phyloP scores from a whole-genome alignment of 2,329 filamentous ascomycete species.

The Metarhizium humberi region DNA sequence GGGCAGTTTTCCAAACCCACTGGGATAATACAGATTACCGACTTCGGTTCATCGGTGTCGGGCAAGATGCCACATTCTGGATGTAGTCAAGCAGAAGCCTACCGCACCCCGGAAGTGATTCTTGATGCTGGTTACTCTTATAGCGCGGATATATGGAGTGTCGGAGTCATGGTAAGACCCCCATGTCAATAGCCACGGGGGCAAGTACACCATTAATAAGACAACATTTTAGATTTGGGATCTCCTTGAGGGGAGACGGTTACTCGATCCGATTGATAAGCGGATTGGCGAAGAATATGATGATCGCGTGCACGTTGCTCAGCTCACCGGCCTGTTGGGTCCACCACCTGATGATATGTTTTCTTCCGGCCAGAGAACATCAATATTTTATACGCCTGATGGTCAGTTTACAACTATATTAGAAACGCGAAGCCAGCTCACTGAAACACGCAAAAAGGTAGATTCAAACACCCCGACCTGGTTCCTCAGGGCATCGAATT shows the following conservation, averaged over 20 bases:
- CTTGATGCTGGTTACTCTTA: conserved; percentile 12
- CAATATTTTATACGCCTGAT: conserved; percentile 4
- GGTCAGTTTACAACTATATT: not conserved
- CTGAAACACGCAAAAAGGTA: conserved; percentile 1
- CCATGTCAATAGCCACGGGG: not conserved
- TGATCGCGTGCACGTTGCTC: conserved; percentile 4
- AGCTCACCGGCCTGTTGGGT: conserved; percentile 6
- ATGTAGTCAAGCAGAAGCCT: conserved; percentile 10
- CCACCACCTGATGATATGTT: conserved; percentile 4
- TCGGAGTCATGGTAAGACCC: conserved; percentile 13
- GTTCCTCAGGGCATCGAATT: not conserved
- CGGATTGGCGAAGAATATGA: conserved; percentile 2
- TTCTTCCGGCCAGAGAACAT: conserved; percentile 4
- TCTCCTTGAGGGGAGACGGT: conserved; percentile 5
- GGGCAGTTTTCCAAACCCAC: conserved; percentile 9
- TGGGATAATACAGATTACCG: conserved; percentile 11
- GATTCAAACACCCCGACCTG: not conserved
- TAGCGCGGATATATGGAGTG: conserved; percentile 14
- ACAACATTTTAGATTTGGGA: conserved; percentile 5
- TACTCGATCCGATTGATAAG: conserved; percentile 2
- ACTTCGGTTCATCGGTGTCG: conserved; percentile 11
- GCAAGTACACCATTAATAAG: not conserved
- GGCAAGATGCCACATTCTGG: conserved; percentile 3
- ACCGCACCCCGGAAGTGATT: conserved; percentile 14
- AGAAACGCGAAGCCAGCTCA: not conserved